Conservation (phyloP, 176 grass and related monocot species). For the Neostapfia colusana region DNA sequence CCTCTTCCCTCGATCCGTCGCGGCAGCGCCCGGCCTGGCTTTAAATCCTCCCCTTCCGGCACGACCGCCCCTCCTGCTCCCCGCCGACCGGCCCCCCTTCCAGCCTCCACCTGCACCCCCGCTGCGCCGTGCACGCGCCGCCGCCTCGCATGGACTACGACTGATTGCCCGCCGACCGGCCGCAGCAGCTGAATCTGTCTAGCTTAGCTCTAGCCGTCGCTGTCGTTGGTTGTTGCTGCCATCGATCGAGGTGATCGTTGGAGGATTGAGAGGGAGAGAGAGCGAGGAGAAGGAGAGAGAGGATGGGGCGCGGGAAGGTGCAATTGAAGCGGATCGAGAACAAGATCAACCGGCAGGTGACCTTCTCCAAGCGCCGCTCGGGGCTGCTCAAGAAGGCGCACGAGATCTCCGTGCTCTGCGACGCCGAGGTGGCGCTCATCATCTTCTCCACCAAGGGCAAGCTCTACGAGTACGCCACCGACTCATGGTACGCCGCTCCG, state of each 20-base stretch:
- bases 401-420: conserved; percentile 97
- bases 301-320: conserved; percentile 91
- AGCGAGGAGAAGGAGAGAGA: background rate
- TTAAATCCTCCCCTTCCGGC: conserved; percentile 19
- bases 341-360: conserved; percentile 93
- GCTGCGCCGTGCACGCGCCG: background rate
- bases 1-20: conserved; percentile 22
- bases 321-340: conserved; percentile 98
- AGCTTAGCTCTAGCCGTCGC: background rate
- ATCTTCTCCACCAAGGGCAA: conserved; percentile 94
- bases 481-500: conserved; percentile 43
- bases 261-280: background rate
- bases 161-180: background rate
- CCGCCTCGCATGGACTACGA: background rate
- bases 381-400: conserved; percentile 91
- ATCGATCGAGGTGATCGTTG: background rate
- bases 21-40: conserved; percentile 10
- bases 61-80: background rate
- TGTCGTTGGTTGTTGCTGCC: background rate
- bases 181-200: background rate
- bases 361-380: conserved; percentile 82
- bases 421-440: conserved; percentile 84
- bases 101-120: background rate
- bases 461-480: conserved; percentile 86
- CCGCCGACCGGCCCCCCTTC: background rate